Base-by-base conservation (phyloP, 768 basidiomycete genomes). In the Tulasnella sp. region DNA sequence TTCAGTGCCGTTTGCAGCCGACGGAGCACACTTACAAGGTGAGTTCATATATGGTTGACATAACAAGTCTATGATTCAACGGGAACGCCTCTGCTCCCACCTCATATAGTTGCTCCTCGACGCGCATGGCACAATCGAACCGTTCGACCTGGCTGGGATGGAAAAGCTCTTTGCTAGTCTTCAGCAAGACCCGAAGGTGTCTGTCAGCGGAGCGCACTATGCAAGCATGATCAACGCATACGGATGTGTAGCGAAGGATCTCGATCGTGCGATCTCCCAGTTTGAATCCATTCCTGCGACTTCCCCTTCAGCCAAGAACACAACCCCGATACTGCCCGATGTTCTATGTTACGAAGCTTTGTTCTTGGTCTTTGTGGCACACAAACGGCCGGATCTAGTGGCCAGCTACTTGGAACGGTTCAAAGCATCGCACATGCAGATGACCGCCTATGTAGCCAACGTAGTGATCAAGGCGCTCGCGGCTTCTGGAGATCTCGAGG, bases 381-480 rank as follows among this genome's bases (percentile, higher is more conserved):
- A 84, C 68, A 84, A 83, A 34, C 82, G 85, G 15, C 75, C 84
- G 53, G 91, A 92, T 63, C 79, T 92, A 48, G 77, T 92, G 24
- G 82, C 83, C 0, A 65, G 72, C 17, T 92, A 89, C 68, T 69
- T 85, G 34, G 68, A 72, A 30, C 79, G 80, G 59, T 81, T 97
- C 74, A 73, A 71, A 22, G 65, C 71, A 1, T 74, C 78, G 4
- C 81, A 81, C 30, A 80, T 92, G 7, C 85, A 87, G 65, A 85
- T 92, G 81, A 97, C 93, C 1, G 92, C 94, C 4, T 99, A 99
- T 71, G 87, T 97, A 63, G 87, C 85, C 25, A 97, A 97, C 73
- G 76, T 84, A 59, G 73, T 72, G 54, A 87, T 92, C 72, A 80
- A 81, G 67, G 83, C 82, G 0, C 82, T 82, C 65, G 77, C 92